Evolutionary conservation across 202 grass and related monocot genomes (phyloP).

Genomic region (Setaria viridis): DNA sequence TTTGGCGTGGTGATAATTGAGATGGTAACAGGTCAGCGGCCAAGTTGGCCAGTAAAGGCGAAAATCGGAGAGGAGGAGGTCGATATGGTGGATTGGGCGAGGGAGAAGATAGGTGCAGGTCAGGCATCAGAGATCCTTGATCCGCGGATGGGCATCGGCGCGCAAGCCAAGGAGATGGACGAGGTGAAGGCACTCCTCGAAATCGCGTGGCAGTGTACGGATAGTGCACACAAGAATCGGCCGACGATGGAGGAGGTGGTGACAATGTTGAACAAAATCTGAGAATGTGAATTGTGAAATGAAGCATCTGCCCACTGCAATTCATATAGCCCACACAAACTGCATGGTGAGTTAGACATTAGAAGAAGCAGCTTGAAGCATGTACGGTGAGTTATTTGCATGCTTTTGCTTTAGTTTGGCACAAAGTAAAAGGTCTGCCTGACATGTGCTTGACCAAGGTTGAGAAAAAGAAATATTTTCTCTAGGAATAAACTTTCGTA

Average conservation of each 20-base stretch:
- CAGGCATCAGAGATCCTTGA: slow-evolving; percentile 52
- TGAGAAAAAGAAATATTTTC: too few species aligned
- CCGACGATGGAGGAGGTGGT: slow-evolving; percentile 60
- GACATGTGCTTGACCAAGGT: neutral
- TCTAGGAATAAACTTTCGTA: too few species aligned
- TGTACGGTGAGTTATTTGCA: neutral
- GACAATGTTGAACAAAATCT: slow-evolving; percentile 44
- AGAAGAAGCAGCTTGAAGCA: neutral
- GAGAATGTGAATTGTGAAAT: neutral
- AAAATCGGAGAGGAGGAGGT: slow-evolving; percentile 43
- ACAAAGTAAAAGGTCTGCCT: neutral
- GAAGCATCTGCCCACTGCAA: neutral
- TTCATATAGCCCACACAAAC: neutral
- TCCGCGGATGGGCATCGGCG: slow-evolving; percentile 29
- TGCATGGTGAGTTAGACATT: neutral
- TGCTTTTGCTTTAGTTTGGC: neutral
- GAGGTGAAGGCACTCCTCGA: slow-evolving; percentile 49
- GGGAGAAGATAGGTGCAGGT: slow-evolving; percentile 46
- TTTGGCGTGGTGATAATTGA: slow-evolving; percentile 79
- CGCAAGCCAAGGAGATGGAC: neutral
- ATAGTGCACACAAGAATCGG: slow-evolving; percentile 32
- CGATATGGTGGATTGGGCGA: slow-evolving; percentile 58
- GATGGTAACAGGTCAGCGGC: slow-evolving; percentile 50
- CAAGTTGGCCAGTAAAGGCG: slow-evolving; percentile 63
- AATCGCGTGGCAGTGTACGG: slow-evolving; percentile 55